Percentiles rank a stretch among this genome's conserved stretches.
Evolutionary conservation across 2,329 filamentous ascomycete genomes (phyloP).

Genomic region (Coniochaeta prunicola): DNA sequence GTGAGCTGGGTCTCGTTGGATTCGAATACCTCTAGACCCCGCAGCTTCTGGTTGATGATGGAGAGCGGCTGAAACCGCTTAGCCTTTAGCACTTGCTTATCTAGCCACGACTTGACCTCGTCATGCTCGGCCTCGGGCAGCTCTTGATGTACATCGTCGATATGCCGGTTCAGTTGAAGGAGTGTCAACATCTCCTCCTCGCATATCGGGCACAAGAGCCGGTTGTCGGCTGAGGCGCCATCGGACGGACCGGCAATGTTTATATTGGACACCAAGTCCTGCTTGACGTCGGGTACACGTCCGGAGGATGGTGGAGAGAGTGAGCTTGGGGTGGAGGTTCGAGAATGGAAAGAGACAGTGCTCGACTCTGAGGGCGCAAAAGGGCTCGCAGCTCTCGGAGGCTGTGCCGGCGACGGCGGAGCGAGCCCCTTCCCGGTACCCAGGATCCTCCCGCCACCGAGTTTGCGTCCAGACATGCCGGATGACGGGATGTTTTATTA

Average conservation of each 20-base stretch:
- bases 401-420: conserved; percentile 42
- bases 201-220: conserved; percentile 93
- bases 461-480: conserved; percentile 72
- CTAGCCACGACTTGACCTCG: conserved; percentile 95
- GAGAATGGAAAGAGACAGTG: conserved; percentile 70
- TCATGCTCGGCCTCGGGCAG: conserved; percentile 83
- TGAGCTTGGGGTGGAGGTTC: conserved; percentile 32
- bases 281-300: conserved; percentile 61
- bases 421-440: conserved; percentile 80
- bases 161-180: conserved; percentile 76
- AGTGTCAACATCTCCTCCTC: conserved; percentile 98
- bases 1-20: conserved; percentile 63
- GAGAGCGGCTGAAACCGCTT: conserved; percentile 90
- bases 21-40: conserved; percentile 88
- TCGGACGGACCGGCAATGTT: conserved; percentile 53
- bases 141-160: conserved; percentile 87
- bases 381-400: conserved; percentile 37
- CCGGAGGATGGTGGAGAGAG: conserved; percentile 55
- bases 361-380: conserved; percentile 53
- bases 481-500: not conserved
- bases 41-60: conserved; percentile 86
- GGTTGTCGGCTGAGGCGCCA: conserved; percentile 51
- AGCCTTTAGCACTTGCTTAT: conserved; percentile 86
- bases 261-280: conserved; percentile 77
- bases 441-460: conserved; percentile 87